Conservation (phyloP, 2,329 filamentous ascomycete genomes). For the Aureobasidium sp. region DNA sequence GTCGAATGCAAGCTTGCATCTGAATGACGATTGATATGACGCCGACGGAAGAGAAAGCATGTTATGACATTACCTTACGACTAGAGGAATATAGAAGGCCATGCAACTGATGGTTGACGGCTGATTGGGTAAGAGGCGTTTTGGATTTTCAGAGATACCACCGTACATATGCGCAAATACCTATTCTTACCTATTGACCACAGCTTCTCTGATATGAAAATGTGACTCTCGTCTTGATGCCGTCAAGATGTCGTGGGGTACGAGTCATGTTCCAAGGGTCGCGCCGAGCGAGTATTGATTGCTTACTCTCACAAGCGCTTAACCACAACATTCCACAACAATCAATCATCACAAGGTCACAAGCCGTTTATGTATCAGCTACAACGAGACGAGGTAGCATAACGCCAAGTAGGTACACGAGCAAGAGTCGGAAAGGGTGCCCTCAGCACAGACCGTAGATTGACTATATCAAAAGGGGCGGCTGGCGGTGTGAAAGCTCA, state of each 20-base stretch:
- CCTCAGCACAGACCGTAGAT: background rate
- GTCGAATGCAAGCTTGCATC: conserved; percentile 14
- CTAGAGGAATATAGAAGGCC: background rate
- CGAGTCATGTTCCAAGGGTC: background rate
- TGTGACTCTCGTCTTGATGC: no score
- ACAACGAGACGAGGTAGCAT: background rate
- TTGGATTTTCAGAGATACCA: conserved; percentile 1
- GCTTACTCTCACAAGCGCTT: background rate
- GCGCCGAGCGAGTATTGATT: background rate
- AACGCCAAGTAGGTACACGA: background rate
- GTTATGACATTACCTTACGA: conserved; percentile 4
- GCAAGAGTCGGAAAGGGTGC: background rate
- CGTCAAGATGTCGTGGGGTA: background rate
- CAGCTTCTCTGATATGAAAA: no score
- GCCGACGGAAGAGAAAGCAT: background rate
- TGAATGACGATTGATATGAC: background rate
- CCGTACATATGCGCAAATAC: background rate
- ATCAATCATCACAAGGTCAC: background rate
- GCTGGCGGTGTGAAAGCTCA: background rate
- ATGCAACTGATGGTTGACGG: background rate
- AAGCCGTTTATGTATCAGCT: background rate
- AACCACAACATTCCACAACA: background rate
- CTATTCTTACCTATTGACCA: background rate
- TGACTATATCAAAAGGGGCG: background rate
- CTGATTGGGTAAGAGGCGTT: background rate